Evolutionary conservation across 495 filamentous ascomycete species (phyloP).

Genomic region (Xeromyces bisporus): DNA sequence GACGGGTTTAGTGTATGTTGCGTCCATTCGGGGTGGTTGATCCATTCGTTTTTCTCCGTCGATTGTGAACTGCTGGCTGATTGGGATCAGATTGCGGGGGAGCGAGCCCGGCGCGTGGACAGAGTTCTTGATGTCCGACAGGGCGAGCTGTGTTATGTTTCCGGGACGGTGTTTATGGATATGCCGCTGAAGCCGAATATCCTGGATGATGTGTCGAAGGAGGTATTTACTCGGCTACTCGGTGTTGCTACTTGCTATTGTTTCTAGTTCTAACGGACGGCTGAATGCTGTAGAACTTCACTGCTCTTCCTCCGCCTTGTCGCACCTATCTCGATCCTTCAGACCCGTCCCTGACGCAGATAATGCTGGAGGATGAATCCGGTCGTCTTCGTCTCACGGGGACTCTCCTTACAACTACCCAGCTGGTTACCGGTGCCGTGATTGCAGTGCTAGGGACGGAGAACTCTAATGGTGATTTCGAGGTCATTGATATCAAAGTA

Average conservation of each 20-base stretch:
- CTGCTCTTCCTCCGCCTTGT: conserved; percentile 61
- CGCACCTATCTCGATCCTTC: conserved; percentile 50
- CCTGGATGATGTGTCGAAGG: conserved; percentile 83
- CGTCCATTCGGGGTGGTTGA: background rate
- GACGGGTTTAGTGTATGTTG: conserved; percentile 41
- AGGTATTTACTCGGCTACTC: conserved; percentile 36
- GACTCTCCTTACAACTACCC: conserved; percentile 37
- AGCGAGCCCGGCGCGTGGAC: conserved; percentile 56
- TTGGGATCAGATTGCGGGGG: conserved; percentile 48
- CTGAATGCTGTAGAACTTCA: conserved; percentile 46
- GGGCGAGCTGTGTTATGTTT: conserved; percentile 89
- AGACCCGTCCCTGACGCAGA: conserved; percentile 33
- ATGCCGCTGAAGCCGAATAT: conserved; percentile 96
- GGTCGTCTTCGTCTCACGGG: conserved; percentile 77
- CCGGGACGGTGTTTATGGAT: conserved; percentile 90
- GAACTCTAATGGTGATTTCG: conserved; percentile 78
- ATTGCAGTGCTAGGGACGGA: conserved; percentile 87
- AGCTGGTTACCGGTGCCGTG: conserved; percentile 81
- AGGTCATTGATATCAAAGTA: conserved; percentile 75
- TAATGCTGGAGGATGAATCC: conserved; percentile 91
- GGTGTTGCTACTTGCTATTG: conserved; percentile 3
- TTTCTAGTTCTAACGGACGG: background rate
- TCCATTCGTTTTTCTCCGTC: background rate
- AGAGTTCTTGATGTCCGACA: conserved; percentile 90
- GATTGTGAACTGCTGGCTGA: background rate